Evolutionary conservation across 257 asterid species (phyloP), one percentile per base, ranked within the genome.

Genomic region (Solanum tarapatanum): DNA sequence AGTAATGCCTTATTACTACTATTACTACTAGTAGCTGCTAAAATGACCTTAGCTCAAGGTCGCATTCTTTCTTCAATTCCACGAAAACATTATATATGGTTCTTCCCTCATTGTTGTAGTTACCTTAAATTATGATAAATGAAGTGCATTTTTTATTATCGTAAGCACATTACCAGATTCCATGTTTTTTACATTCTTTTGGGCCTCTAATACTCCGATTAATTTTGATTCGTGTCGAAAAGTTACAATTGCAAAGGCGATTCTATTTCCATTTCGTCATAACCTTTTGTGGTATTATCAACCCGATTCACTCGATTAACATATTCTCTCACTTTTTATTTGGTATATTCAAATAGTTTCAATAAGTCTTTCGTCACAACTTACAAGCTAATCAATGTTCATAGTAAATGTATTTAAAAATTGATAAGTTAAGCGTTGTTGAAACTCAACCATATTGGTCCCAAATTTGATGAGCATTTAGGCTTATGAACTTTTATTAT

Each of bases 31-130:
- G 37, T 77, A 45, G 39, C 45, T 45, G 43, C 79, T 72, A 87
- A 45, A 79, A 82, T 89, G 92, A 91, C 94, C 95, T 93, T 93
- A 92, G 86, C 95, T 93, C 95, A 79, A 91, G 93, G 94, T 92
- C 93, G 39, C 89, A 93, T 92, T 93, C 93, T 90, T 93, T 91
- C 85, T 82, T 45, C 39, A 19, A 43, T 82, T 89, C 90, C 90
- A 68, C 82, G 19, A 41, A 66, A 84, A 62, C 77, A 37, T 84
- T 84, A 33, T 36, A 84, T 39, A 17, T 39, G 11, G 66, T 66
- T 84, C 80, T 84, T 84, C 12, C 85, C 41, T 48, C 43, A 48
- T 82, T 28, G 85, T 6, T 82, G 36, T 82, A 82, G 41, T 45
- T 28, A 24, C 60, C 39, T 48, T 48, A 48, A 82, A 13, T 39